Evolutionary conservation across 345 rosid species (phyloP).

Genomic region (Heritiera fomes): DNA sequence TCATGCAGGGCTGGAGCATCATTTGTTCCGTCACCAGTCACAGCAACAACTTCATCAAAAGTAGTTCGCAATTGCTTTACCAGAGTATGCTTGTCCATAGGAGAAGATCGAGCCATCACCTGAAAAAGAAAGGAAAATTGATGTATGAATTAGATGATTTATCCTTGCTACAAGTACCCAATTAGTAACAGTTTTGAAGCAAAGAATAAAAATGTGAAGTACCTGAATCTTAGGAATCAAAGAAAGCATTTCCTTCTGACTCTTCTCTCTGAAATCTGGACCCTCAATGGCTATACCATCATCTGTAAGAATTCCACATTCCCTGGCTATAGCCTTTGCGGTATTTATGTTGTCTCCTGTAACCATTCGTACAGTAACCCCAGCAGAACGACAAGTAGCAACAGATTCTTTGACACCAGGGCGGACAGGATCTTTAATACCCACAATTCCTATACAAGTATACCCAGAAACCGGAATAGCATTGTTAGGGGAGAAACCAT

Average conservation of each 20-base stretch:
- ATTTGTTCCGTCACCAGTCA: slow-evolving; percentile 95
- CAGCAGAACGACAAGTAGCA: slow-evolving; percentile 81
- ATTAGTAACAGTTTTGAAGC: neutral
- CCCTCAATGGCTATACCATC: slow-evolving; percentile 87
- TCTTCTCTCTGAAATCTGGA: slow-evolving; percentile 88
- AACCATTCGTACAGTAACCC: slow-evolving; percentile 88
- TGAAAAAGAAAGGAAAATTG: slow-evolving; percentile 30
- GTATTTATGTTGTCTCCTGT: slow-evolving; percentile 95
- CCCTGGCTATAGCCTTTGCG: slow-evolving; percentile 91
- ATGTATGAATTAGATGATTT: slow-evolving; percentile 1
- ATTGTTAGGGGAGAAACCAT: slow-evolving; percentile 52
- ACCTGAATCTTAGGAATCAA: slow-evolving; percentile 95
- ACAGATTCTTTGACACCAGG: slow-evolving; percentile 93
- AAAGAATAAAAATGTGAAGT: slow-evolving; percentile 13
- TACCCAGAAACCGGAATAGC: slow-evolving; percentile 65
- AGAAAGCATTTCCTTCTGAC: slow-evolving; percentile 61
- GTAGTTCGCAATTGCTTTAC: slow-evolving; percentile 84
- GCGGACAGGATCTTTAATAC: slow-evolving; percentile 95
- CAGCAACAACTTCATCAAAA: slow-evolving; percentile 85
- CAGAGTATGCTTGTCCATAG: slow-evolving; percentile 85
- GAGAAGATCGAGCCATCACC: slow-evolving; percentile 99
- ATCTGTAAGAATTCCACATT: slow-evolving; percentile 90
- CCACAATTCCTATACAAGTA: slow-evolving; percentile 84
- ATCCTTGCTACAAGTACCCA: slow-evolving; percentile 6
- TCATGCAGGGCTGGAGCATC: slow-evolving; percentile 99